phyloP scores from a whole-genome alignment of 148 eudicot species.

The Nyssa sinensis region DNA sequence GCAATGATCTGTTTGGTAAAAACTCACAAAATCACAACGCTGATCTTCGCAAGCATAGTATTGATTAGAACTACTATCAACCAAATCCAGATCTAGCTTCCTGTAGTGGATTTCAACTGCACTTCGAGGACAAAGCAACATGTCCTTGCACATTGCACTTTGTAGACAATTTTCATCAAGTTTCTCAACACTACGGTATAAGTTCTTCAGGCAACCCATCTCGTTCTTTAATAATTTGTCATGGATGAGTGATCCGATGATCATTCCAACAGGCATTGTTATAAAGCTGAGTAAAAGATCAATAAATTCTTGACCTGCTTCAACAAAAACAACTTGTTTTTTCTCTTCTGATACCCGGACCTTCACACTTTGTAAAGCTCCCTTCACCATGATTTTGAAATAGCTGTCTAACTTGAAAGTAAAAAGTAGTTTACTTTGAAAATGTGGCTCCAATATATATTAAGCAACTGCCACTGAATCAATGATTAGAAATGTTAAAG shows the following conservation, averaged over 20 bases:
- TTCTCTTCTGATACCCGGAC: conserved; percentile 14
- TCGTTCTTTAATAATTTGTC: not conserved
- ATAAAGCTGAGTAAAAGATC: conserved; percentile 18
- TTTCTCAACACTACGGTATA: conserved; percentile 13
- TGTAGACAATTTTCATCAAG: not conserved
- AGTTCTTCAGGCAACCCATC: conserved; percentile 13
- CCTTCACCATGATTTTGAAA: not conserved
- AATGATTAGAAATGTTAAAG: too few relatives aligned
- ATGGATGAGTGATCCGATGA: not conserved
- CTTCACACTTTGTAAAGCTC: conserved; percentile 6
- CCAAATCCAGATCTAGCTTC: conserved; percentile 7
- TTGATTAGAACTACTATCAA: not conserved
- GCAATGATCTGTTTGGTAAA: not conserved
- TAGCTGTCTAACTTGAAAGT: too few relatives aligned
- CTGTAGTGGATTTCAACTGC: conserved; percentile 8
- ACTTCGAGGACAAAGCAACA: conserved; percentile 15
- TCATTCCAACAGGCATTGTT: conserved; percentile 9
- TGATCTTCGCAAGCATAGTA: not conserved
- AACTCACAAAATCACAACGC: not conserved
- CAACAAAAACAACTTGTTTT: conserved; percentile 10
- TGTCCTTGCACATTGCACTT: not conserved
- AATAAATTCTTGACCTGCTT: conserved; percentile 15
- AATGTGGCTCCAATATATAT: too few relatives aligned
- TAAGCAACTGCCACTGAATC: too few relatives aligned
- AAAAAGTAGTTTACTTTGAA: too few relatives aligned